A percentile compares a stretch with the other conserved stretches of the same genome.
phyloP scores from a whole-genome alignment of 768 basidiomycete genomes.

The Dictyophora rubrovolvata region DNA sequence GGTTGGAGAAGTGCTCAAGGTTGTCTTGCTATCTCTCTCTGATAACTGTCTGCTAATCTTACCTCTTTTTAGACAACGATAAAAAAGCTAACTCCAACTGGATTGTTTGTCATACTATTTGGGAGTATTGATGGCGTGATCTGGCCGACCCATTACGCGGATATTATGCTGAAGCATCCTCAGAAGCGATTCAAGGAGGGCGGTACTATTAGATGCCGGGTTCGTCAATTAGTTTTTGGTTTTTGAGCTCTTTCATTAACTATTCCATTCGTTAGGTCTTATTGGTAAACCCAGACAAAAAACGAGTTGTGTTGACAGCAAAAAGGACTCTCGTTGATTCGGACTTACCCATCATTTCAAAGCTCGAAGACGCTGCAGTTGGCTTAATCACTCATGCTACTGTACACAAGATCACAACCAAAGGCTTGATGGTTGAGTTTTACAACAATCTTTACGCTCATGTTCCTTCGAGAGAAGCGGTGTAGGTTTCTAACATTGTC shows the following conservation, averaged over 20 bases:
- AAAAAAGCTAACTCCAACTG: conserved; percentile 71
- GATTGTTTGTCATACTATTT: conserved; percentile 76
- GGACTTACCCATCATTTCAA: conserved; percentile 55
- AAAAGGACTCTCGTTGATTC: conserved; percentile 88
- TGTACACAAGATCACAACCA: conserved; percentile 74
- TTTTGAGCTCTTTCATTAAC: conserved; percentile 3
- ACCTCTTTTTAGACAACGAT: conserved; percentile 41
- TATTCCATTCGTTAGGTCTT: conserved; percentile 45
- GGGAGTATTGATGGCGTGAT: conserved; percentile 87
- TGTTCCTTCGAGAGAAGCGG: conserved; percentile 72
- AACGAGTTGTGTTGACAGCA: conserved; percentile 76
- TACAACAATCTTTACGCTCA: conserved; percentile 82
- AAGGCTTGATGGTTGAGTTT: conserved; percentile 76
- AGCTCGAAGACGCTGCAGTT: conserved; percentile 52
- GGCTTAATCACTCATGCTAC: conserved; percentile 74
- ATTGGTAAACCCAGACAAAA: conserved; percentile 68
- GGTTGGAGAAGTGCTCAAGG: conserved; percentile 81
- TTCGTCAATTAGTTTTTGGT: conserved; percentile 27
- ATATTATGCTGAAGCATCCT: conserved; percentile 89
- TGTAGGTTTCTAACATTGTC: conserved; percentile 31
- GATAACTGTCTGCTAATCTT: neutral
- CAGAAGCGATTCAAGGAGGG: conserved; percentile 84
- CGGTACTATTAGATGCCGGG: conserved; percentile 73
- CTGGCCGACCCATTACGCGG: conserved; percentile 93
- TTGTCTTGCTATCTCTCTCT: conserved; percentile 18